phyloP scores from a whole-genome alignment of 768 basidiomycete genomes.

The Boletellus sp. region DNA sequence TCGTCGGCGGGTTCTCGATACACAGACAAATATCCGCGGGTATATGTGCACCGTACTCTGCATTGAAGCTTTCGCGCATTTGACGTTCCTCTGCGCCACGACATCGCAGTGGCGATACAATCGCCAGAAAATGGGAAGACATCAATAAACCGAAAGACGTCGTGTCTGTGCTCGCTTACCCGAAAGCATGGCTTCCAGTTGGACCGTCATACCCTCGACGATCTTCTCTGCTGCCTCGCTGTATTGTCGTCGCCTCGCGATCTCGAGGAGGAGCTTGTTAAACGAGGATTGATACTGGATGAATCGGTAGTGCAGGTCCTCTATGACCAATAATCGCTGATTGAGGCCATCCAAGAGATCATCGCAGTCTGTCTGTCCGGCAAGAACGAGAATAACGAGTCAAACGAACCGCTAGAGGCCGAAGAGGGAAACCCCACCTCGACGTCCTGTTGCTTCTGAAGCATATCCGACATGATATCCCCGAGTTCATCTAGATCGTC shows the following conservation, averaged over 20 bases:
- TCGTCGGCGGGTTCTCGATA: constrained; percentile 70
- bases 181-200: constrained; percentile 62
- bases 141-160: too few species aligned
- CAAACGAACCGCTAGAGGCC: not conserved
- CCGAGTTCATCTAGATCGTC: constrained; percentile 74
- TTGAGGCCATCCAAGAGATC: constrained; percentile 55
- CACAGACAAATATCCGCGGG: constrained; percentile 79
- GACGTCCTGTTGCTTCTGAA: constrained; percentile 61
- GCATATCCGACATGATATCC: constrained; percentile 76
- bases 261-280: constrained; percentile 68
- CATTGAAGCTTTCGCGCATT: constrained; percentile 64
- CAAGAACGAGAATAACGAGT: not conserved
- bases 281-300: constrained; percentile 71
- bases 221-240: constrained; percentile 62
- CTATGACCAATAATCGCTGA: constrained; percentile 57
- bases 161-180: constrained; percentile 38
- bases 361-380: constrained; percentile 45
- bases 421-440: constrained; percentile 46
- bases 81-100: constrained; percentile 57
- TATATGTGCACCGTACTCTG: constrained; percentile 66
- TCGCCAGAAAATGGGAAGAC: not conserved
- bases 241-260: constrained; percentile 64
- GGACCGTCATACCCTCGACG: constrained; percentile 60
- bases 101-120: not conserved
- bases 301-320: constrained; percentile 63